Percentiles rank a stretch among this genome's conserved stretches.
Evolutionary conservation across 257 asterid species (phyloP).

Genomic region (Solanum phureja): DNA sequence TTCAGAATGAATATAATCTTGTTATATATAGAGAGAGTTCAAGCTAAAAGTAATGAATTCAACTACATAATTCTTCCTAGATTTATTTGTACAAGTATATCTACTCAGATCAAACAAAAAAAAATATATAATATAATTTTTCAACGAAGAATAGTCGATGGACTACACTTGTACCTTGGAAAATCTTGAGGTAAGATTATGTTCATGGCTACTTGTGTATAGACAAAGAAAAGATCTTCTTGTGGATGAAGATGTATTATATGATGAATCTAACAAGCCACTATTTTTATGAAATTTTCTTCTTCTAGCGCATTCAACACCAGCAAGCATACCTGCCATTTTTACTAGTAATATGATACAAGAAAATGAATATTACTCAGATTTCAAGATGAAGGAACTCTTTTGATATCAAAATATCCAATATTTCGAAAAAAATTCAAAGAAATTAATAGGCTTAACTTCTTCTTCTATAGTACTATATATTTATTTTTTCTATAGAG

Average conservation of each 20-base stretch:
- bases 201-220: constrained; percentile 26
- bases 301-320: constrained; percentile 59
- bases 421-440: background rate
- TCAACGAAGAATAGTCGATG: accelerated
- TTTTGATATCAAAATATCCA: background rate
- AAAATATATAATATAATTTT: background rate
- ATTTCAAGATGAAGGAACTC: background rate
- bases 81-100: background rate
- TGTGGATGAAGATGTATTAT: constrained; percentile 4
- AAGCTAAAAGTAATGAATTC: background rate
- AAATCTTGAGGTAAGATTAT: constrained; percentile 8
- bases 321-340: constrained; percentile 64
- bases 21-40: background rate
- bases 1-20: background rate
- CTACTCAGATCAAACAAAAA: background rate
- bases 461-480: background rate
- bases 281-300: constrained; percentile 39
- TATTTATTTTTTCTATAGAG: background rate
- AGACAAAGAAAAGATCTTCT: constrained; percentile 41
- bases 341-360: background rate
- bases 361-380: background rate
- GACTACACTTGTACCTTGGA: constrained; percentile 12
- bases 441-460: background rate
- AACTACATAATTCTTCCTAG: background rate
- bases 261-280: constrained; percentile 12